Base-by-base conservation (phyloP, 1,139 yeast species). In the Debaryomyces subglobosus region DNA sequence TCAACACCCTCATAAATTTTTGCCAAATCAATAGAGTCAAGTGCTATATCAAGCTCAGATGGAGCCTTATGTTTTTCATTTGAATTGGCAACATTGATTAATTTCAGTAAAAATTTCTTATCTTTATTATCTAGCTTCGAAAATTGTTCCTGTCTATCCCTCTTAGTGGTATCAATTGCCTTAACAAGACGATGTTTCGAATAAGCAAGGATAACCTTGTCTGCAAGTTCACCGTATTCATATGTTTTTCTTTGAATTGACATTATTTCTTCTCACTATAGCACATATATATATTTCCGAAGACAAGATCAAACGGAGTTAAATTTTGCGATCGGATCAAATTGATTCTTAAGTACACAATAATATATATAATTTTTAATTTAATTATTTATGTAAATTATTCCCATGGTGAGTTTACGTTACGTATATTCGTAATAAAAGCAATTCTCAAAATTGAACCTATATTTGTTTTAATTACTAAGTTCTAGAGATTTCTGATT, bases 1-100 rank as follows among this genome's bases (percentile, higher is more conserved):
- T 74, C 79, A 0, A 71, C 77, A 3, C 73, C 72, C 8, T 51
- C 58, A 51, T 74, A 76, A 5, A 76, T 70, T 29, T 53, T 53
- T 3, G 63, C 69, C 49, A 76, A 59, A 49, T 75, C 79, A 45
- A 75, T 68, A 2, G 67, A 45, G n/a, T 69, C 74, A 3, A 72
- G 60, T 1, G 65, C 74, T 5, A 39, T 38, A 43, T 63, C 68
- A 16, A 61, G 48, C 41, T 50, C 52, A 1, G 32, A 21, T 8
- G 53, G 46, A 15, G 48, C 39, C 24, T 52, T 57, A 43, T 60
- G 60, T 35, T 42, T 45, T 34, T 57, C 52, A 32, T 45, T 51
- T 16, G 39, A 16, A n/a, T 39, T 25, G 3, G 53, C 41, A 25
- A 55, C 37, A 10, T 48, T 46, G n/a, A 44, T 38, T 23, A 53